Base-by-base conservation (phyloP, 768 basidiomycete species). In the Termitomyces sp. region DNA sequence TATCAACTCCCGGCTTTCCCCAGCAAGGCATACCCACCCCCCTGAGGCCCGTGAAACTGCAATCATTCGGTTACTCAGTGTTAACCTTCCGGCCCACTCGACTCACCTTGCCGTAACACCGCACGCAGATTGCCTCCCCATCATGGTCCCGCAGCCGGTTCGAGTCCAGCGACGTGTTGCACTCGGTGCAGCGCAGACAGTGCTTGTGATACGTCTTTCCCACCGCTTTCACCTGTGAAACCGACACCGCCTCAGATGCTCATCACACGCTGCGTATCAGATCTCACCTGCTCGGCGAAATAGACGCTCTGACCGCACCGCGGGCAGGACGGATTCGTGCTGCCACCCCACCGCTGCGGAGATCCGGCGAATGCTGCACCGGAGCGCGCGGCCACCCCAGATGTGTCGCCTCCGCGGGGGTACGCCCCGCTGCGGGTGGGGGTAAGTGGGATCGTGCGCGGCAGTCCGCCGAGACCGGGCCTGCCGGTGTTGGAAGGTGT, bases 121-220 rank as follows among this genome's bases (percentile, higher is more conserved):
- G 76, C 56, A 81, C 78, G 61, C 90, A 93, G 37, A 83, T 75
- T 13, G 88, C 87, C 13, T 81, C 77, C 1, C 86, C 90, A 46
- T 90, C 88, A 65, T 87, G 87, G 68, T 92, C 90, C 28, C 87
- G 81, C 55, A 93, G 69, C 22, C 83, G 80, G 47, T 75, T 85
- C 33, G 90, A 88, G 64, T 92, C 90, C n/a, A 93, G 73, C 7
- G 75, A 65, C 0, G 84, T 83, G 55, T 75, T 79, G 64, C 90
- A 93, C 62, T 86, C 86, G 9, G 79, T 77, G 66, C 90, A 93
- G n/a, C 90, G 76, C 62, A 93, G 70, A 65, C 91, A 93, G 16
- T 72, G 74, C 65, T 89, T 90, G 62, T 93, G 91, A 71, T 77
- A 93, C 16, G 86, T 88, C 75, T 90, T 88, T 8, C 88, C 88